These are phyloP conservation scores for Scytalidium lignicola DNA, from an alignment of 2,329 filamentous ascomycete genomes.

Conservation along the genomic window DNA sequence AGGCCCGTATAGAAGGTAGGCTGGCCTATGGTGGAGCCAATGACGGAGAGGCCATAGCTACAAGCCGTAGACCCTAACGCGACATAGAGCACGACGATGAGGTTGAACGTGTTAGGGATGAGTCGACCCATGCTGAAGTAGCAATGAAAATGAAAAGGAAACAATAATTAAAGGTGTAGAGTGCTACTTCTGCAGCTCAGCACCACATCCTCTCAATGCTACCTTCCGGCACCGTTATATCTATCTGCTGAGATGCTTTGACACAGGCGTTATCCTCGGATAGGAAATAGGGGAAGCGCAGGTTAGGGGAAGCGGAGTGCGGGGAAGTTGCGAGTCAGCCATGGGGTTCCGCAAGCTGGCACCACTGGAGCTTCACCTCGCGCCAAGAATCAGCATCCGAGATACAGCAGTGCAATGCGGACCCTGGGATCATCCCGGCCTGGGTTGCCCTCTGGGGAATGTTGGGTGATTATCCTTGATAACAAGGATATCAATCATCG, in stretches of 20 bases:
- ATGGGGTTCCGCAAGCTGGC: not conserved
- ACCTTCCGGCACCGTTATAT: not conserved
- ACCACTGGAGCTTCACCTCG: not conserved
- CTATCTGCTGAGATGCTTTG: not conserved
- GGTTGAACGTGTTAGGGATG: constrained; percentile 1
- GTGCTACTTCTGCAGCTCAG: no score
- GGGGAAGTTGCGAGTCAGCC: not conserved
- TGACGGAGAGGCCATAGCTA: constrained; percentile 31
- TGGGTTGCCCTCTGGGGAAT: no score
- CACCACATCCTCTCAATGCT: no score
- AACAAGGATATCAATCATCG: no score
- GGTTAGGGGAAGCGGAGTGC: not conserved
- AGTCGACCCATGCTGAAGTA: not conserved
- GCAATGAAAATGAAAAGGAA: not conserved
- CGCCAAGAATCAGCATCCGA: not conserved
- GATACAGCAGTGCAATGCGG: no score
- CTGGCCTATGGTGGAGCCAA: constrained; percentile 40
- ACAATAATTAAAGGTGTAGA: no score
- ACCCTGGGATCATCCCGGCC: no score
- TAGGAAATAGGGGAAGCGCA: not conserved
- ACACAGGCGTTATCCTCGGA: not conserved
- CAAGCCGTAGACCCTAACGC: constrained; percentile 29
- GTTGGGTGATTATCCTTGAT: no score
- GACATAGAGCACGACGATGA: constrained; percentile 26
- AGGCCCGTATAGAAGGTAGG: constrained; percentile 39